Conservation (phyloP, 2,329 filamentous ascomycete species). For the Cryphonectria parasitica region DNA sequence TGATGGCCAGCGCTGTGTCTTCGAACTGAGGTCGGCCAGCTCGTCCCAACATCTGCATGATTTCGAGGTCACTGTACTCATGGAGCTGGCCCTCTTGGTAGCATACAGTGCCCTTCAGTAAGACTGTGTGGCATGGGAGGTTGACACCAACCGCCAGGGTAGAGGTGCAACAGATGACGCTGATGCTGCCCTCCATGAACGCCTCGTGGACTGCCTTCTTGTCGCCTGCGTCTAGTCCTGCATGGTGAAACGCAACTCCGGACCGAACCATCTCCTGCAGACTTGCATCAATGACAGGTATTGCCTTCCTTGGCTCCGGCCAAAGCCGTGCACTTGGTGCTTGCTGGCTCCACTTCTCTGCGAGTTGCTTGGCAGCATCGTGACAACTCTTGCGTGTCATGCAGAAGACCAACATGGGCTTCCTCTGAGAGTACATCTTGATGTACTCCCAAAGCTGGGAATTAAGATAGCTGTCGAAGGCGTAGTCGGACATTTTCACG, state of each 20-base stretch:
- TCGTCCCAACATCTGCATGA: constrained; percentile 90
- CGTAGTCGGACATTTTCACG: constrained; percentile 69
- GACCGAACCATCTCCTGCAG: constrained; percentile 53
- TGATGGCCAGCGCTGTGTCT: constrained; percentile 73
- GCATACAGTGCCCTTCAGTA: constrained; percentile 77
- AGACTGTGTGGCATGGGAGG: constrained; percentile 79
- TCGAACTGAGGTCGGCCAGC: constrained; percentile 86
- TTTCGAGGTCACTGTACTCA: constrained; percentile 80
- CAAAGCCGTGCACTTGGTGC: constrained; percentile 60
- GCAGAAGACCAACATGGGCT: constrained; percentile 85
- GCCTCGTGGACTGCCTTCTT: constrained; percentile 67
- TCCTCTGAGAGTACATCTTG: constrained; percentile 66
- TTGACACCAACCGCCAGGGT: constrained; percentile 85
- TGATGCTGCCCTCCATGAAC: constrained; percentile 73
- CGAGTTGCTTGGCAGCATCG: constrained; percentile 68
- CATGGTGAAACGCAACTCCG: constrained; percentile 84
- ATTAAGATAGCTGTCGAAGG: constrained; percentile 73
- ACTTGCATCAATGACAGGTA: constrained; percentile 61
- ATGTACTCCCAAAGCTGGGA: constrained; percentile 69
- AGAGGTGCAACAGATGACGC: constrained; percentile 84
- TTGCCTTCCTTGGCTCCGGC: constrained; percentile 57
- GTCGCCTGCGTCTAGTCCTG: constrained; percentile 69
- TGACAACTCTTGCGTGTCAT: constrained; percentile 74
- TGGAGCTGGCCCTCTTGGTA: constrained; percentile 64
- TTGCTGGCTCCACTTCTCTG: constrained; percentile 64